A percentile compares a stretch with the other conserved stretches of the same genome.
These are phyloP conservation scores for Microbotryum violaceum DNA, from an alignment of 1,284 basidiomycete species.

Conservation along the genomic window DNA sequence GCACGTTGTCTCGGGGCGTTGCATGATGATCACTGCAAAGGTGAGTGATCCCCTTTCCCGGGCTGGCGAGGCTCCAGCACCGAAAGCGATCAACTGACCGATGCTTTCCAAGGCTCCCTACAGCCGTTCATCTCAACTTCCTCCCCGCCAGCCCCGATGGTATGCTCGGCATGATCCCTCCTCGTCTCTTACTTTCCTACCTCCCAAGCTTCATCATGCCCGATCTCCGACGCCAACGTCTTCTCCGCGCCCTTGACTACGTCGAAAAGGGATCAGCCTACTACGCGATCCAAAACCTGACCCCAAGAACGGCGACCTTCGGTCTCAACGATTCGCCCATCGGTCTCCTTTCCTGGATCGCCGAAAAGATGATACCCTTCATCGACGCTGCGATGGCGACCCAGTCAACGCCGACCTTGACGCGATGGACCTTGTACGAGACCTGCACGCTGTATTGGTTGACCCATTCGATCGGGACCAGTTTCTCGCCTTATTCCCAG, in stretches of 20 bases:
- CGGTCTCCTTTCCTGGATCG: conserved; percentile 24
- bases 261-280: conserved; percentile 18
- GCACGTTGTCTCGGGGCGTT: conserved; percentile 15
- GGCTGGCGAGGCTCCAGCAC: too few species aligned
- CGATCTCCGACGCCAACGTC: background rate
- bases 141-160: conserved; percentile 9
- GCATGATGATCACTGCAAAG: conserved; percentile 15
- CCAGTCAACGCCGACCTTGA: conserved; percentile 15
- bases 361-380: conserved; percentile 18
- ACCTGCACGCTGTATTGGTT: conserved; percentile 22
- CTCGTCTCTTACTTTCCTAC: conserved; percentile 10
- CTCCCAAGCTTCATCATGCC: conserved; percentile 13
- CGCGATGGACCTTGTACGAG: conserved; percentile 6
- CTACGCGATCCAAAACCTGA: conserved; percentile 17
- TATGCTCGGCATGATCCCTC: conserved; percentile 8
- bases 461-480: conserved; percentile 20
- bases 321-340: conserved; percentile 20
- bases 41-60: background rate
- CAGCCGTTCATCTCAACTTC: conserved; percentile 27
- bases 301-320: conserved; percentile 21
- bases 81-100: too few species aligned
- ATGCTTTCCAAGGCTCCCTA: too few species aligned
- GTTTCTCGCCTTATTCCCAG: conserved; percentile 22
- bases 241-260: conserved; percentile 5
- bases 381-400: conserved; percentile 2